Percentiles rank a stretch among this genome's conserved stretches.
Evolutionary conservation across 2,329 filamentous ascomycete species (phyloP).

Genomic region (Cordyceps tenuipes): DNA sequence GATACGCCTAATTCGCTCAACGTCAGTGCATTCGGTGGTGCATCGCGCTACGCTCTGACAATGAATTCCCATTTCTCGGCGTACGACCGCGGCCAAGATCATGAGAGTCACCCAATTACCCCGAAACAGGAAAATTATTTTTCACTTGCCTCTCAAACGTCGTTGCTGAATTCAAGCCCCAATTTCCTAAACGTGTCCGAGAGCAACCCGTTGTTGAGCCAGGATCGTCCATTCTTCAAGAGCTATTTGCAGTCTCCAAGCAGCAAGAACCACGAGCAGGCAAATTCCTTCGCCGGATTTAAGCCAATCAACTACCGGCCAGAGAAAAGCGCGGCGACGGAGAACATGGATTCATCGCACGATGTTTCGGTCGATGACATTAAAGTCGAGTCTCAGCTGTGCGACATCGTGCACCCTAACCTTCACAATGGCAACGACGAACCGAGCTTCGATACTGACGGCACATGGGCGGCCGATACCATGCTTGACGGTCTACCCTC

Average conservation of each 20-base stretch:
- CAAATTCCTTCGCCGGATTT: conserved; percentile 22
- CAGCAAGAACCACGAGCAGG: conserved; percentile 2
- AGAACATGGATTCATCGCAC: conserved; percentile 12
- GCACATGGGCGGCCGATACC: neutral
- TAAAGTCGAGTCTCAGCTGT: conserved; percentile 21
- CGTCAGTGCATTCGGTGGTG: conserved; percentile 1
- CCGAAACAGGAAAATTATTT: conserved; percentile 9
- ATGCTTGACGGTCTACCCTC: neutral
- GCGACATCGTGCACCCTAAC: conserved; percentile 16
- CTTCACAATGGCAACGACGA: neutral
- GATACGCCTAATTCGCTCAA: neutral
- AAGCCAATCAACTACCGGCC: conserved; percentile 21
- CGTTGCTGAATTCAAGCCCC: conserved; percentile 9
- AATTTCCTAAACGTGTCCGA: conserved; percentile 5
- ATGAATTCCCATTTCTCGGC: conserved; percentile 9
- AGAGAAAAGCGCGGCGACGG: conserved; percentile 15
- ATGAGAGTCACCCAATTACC: neutral
- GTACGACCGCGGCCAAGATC: neutral
- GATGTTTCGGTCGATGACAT: conserved; percentile 11
- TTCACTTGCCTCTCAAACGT: neutral
- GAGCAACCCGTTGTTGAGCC: conserved; percentile 9
- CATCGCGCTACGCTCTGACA: conserved; percentile 3
- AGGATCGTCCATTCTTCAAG: conserved; percentile 16
- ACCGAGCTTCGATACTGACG: neutral
- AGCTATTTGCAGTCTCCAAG: conserved; percentile 17